These are phyloP conservation scores for Xylaria polymorpha DNA, from an alignment of 2,329 filamentous ascomycete genomes.

Conservation along the genomic window DNA sequence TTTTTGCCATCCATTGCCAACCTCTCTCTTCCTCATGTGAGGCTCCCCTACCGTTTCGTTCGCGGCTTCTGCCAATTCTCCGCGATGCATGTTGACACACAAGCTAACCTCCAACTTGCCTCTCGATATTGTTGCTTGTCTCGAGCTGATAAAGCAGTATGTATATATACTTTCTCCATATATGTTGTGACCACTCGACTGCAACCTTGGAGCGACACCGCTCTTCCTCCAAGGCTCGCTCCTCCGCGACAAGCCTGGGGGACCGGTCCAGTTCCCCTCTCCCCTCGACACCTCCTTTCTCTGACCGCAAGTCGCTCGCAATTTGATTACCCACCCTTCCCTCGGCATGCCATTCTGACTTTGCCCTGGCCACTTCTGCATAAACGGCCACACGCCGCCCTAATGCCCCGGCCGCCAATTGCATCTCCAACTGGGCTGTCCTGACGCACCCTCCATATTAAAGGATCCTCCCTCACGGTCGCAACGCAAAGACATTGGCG, in stretches of 20 bases:
- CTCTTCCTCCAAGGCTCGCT: constrained; percentile 31
- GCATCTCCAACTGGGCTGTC: constrained; percentile 24
- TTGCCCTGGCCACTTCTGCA: constrained; percentile 24
- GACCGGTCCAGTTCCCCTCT: constrained; percentile 18
- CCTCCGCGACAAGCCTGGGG: constrained; percentile 21
- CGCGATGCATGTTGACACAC: constrained; percentile 26
- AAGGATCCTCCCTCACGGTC: constrained; percentile 10
- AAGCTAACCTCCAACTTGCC: constrained; percentile 38
- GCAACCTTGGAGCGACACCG: constrained; percentile 37
- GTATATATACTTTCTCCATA: constrained; percentile 27
- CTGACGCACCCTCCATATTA: constrained; percentile 13
- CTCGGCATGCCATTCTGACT: constrained; percentile 24
- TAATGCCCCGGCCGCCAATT: constrained; percentile 19
- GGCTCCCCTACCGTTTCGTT: constrained; percentile 20
- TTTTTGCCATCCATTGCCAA: constrained; percentile 3
- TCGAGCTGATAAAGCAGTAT: constrained; percentile 28
- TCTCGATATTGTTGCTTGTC: constrained; percentile 25
- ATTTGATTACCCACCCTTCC: constrained; percentile 18
- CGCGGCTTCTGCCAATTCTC: constrained; percentile 30
- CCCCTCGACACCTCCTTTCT: constrained; percentile 25
- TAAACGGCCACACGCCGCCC: constrained; percentile 26
- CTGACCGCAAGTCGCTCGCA: constrained; percentile 34
- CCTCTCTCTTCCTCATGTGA: constrained; percentile 10
- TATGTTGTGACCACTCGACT: constrained; percentile 28
- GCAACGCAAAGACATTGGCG: constrained; percentile 26